Conservation (phyloP, 805 yeast species). For the Starmerella etchellsii region DNA sequence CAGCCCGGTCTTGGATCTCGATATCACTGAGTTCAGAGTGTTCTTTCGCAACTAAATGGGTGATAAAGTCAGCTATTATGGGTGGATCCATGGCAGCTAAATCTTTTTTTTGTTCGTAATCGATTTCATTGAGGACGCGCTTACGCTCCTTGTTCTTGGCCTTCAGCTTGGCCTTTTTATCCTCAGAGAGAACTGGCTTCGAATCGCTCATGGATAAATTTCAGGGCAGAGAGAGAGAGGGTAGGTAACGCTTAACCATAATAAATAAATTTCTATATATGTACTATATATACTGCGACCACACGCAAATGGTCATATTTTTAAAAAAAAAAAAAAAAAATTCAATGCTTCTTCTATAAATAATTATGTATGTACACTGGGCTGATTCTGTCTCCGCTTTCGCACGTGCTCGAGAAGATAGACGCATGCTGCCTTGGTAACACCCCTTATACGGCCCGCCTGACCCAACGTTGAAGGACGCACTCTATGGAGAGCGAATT, state of each 20-base stretch:
- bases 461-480: constrained; percentile 89
- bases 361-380: too few relatives aligned
- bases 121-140: constrained; percentile 12
- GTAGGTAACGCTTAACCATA: too few relatives aligned
- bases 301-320: too few relatives aligned
- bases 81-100: constrained; percentile 46
- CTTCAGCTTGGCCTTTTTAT: constrained; percentile 18
- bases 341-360: too few relatives aligned
- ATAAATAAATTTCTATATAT: background rate
- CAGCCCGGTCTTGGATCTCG: constrained; percentile 55
- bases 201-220: background rate
- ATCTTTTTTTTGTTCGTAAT: constrained; percentile 38
- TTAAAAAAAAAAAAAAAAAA: too few relatives aligned
- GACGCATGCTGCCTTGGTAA: constrained; percentile 84
- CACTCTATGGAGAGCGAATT: constrained; percentile 51
- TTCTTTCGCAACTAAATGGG: constrained; percentile 37
- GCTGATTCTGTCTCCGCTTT: constrained; percentile 1
- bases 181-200: constrained; percentile 8
- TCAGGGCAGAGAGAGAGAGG: background rate
- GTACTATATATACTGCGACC: too few relatives aligned
- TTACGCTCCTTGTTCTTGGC: constrained; percentile 17
- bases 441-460: constrained; percentile 87
- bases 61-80: constrained; percentile 50
- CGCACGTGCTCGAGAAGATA: constrained; percentile 42
- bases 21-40: constrained; percentile 43